Evolutionary conservation across 2,329 filamentous ascomycete genomes (phyloP), one percentile per base, ranked within the genome.

Genomic region (Esteya vermicola): DNA sequence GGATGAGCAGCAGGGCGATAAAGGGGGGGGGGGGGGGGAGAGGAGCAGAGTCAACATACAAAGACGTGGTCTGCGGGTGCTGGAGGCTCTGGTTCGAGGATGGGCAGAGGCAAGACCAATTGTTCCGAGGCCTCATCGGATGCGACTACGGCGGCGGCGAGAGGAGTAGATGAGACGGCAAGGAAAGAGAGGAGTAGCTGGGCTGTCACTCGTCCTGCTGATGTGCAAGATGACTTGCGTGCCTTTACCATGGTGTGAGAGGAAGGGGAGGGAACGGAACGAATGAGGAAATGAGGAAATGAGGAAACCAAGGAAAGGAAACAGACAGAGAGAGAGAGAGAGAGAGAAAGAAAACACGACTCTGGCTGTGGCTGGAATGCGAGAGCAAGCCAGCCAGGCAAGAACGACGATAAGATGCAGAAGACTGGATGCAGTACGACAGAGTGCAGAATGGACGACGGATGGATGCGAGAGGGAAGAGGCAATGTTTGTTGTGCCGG

Each of bases 151-250:
- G 52, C 50, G 16, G 57, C 58, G 35, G 59, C 57, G 5, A 40
- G 19, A 13, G 60, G 53, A 19, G 62, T 52, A 18, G 64, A 58
- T 18, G 70, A 65, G 51, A 77, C 59, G 48, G 77, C 75, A 39
- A 85, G 69, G 59, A 83, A 76, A 20, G 77, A 78, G 46, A 85
- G 60, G 43, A 85, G 60, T 36, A 81, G 57, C 33, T 67, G 64
- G 40, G 75, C 70, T 13, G 78, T 79, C 49, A 81, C 70, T 61
- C 70, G 72, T 58, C 68, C 68, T 40, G 71, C 63, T 51, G 78
- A 81, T 49, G 56, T 60, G 61, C 70, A 75, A n/a, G n/a, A 4
- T 31, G 28, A 14, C 28, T 18, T 14, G 28, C n/a, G 14, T 16
- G n/a, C 28, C 28, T 18, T 20, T 27, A 50, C 51, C 56, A 58